These are phyloP conservation scores for Yamadazyma siamensis DNA, from an alignment of 1,139 yeast genomes.

Conservation along the genomic window DNA sequence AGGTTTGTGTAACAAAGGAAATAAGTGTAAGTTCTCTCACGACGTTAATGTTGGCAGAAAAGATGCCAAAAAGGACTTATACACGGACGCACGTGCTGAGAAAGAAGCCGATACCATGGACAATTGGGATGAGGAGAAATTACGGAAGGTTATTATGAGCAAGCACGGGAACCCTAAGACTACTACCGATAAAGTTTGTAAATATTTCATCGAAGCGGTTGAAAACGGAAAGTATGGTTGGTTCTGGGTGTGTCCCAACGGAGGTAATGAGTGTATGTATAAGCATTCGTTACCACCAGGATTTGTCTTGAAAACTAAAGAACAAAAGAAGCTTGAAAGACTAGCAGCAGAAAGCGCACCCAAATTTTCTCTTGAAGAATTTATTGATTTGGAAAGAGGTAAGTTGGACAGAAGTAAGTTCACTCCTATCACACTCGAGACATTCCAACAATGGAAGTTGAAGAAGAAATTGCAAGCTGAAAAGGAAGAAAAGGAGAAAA, in stretches of 20 bases:
- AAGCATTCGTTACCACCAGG: conserved; percentile 97
- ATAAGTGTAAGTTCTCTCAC: conserved; percentile 92
- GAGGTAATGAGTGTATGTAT: conserved; percentile 91
- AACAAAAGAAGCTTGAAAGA: conserved; percentile 86
- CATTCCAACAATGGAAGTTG: conserved; percentile 84
- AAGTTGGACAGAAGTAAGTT: conserved; percentile 72
- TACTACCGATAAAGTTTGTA: conserved; percentile 94
- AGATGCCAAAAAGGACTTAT: conserved; percentile 86
- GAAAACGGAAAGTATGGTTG: conserved; percentile 98
- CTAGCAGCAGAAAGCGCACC: conserved; percentile 85
- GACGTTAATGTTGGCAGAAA: conserved; percentile 84
- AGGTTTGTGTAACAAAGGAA: conserved; percentile 86
- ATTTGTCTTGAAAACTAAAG: conserved; percentile 92
- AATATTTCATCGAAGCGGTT: conserved; percentile 91
- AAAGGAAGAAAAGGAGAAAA: conserved; percentile 51
- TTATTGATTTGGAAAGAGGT: conserved; percentile 89
- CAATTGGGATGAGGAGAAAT: conserved; percentile 94
- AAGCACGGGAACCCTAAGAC: conserved; percentile 95
- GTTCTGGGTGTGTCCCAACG: conserved; percentile 98
- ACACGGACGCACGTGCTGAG: conserved; percentile 78
- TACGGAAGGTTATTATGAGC: conserved; percentile 78
- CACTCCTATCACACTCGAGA: conserved; percentile 83
- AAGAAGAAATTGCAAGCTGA: conserved; percentile 60
- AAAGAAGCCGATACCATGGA: conserved; percentile 91
- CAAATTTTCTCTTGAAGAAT: conserved; percentile 90